Base-by-base conservation (phyloP, 495 filamentous ascomycete species). In the Collariella sp. region DNA sequence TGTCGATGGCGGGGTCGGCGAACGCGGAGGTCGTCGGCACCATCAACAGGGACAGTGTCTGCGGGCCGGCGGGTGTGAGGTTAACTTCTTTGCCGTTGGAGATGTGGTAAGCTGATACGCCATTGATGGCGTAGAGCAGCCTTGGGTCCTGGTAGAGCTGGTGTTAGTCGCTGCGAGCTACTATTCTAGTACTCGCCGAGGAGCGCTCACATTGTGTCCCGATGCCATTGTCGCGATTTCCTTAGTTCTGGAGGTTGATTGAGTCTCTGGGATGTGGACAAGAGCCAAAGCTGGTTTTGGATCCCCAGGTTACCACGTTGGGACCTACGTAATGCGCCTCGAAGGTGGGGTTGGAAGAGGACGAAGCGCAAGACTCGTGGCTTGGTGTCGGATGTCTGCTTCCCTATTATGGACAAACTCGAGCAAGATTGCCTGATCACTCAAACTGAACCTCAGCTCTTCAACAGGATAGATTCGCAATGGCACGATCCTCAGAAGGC, bases 31-130 rank as follows among this genome's bases (percentile, higher is more conserved):
- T 82, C 1, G 89, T 95, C 15, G 90, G 90, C 23, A 96, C 90
- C 90, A 96, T 96, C 58, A 96, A 70, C 52, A 96, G 74, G 7
- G 89, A 95, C 35, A 96, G 76, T 0, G 89, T 95, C 69, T 95
- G 89, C 23, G 89, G 83, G 7, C 89, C 89, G 2, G 88, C 87
- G 12, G 86, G 84, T 24, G 86, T 94, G 62, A 96, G 82, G 5
- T 81, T 78, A 20, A 83, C 76, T 67, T 96, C 88, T 52, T 85
- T 83, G 68, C 90, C 90, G 78, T 91, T 79, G 71, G 88, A 86
- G 52, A 96, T 79, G 66, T 95, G 88, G 68, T 84, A 95, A 48
- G 90, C 90, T 45, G 78, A 79, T 52, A 96, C 90, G 70, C 87
- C 87, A 53, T 80, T 81, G 62, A 96, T 83, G 60, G 85, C 83